Evolutionary conservation across 1,139 yeast genomes (phyloP).

Genomic region (Meyerozyma elateridarum): DNA sequence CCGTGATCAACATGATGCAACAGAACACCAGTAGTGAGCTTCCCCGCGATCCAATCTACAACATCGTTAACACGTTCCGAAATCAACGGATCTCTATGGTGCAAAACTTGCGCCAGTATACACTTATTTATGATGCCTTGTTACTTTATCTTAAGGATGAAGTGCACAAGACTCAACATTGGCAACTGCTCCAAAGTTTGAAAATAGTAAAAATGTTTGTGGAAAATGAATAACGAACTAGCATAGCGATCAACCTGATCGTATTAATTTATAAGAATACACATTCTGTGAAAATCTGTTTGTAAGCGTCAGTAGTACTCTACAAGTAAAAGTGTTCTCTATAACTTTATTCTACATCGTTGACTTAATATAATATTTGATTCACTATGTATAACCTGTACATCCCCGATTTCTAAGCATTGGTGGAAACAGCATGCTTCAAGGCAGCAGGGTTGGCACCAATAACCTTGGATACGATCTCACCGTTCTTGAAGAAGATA

Average conservation of each 20-base stretch:
- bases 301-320: no score
- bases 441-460: conserved; percentile 87
- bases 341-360: not conserved
- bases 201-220: not conserved
- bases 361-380: no score
- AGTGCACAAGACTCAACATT: conserved; percentile 8
- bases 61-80: conserved; percentile 56
- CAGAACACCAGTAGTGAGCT: conserved; percentile 13
- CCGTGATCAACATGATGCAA: conserved; percentile 46
- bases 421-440: conserved; percentile 60
- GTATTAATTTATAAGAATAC: no score
- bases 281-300: no score
- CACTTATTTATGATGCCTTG: conserved; percentile 59
- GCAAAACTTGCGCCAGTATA: conserved; percentile 70
- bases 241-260: no score
- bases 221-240: conserved; percentile 4
- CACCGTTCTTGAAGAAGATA: conserved; percentile 71
- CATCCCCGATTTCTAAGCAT: conserved; percentile 47
- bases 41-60: conserved; percentile 39
- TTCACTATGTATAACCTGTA: no score
- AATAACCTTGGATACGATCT: conserved; percentile 65
- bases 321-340: no score
- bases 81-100: conserved; percentile 80
- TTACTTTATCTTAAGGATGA: conserved; percentile 20
- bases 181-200: conserved; percentile 9